Base-by-base conservation (phyloP, 2,329 filamentous ascomycete genomes). In the Colletotrichum liaoningense region DNA sequence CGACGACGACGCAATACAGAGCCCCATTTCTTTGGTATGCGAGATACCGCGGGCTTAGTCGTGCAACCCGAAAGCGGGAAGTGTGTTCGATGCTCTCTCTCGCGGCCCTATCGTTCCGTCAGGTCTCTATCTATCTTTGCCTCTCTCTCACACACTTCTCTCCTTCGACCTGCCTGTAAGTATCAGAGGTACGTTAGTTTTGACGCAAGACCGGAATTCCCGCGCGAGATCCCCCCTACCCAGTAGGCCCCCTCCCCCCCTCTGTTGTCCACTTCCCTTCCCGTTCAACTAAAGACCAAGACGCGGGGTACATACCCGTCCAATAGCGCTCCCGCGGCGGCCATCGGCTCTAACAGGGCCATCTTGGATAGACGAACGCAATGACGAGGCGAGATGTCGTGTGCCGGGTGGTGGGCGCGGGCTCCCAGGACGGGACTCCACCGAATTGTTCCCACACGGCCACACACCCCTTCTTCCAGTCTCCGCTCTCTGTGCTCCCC, bases 291-390 rank as follows among this genome's bases (percentile, higher is more conserved):
- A 30, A 49, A 49, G 67, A 49, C 70, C 60, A 73, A 65, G 67
- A 70, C 56, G 70, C 60, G 70, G 70, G 70, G 70, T 73, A 73
- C 70, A 73, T 73, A 73, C 70, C 70, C 70, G 70, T 57, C 70
- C 70, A 70, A 70, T 73, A 73, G 70, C 70, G 70, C 70, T 73
- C 70, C 70, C 67, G 70, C 62, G 56, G 57, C 35, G 19, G 24
- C 42, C 65, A 62, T 49, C 55, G 56, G 56, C 35, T 38, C 55
- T 65, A 57, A 16, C 66, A 65, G 58, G 66, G 69, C 52, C 58
- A n/a, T 38, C 63, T 60, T 52, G 65, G 60, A 19, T 56, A 42
- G 46, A 49, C 55, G 46, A 62, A 63, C 49, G 66, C 59, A 65
- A 69, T 65, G 66, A 57, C 59, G 66, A 73, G 59, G 65, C 69